Conservation (phyloP, 306 rosid genomes). For the Castanea mollissima region DNA sequence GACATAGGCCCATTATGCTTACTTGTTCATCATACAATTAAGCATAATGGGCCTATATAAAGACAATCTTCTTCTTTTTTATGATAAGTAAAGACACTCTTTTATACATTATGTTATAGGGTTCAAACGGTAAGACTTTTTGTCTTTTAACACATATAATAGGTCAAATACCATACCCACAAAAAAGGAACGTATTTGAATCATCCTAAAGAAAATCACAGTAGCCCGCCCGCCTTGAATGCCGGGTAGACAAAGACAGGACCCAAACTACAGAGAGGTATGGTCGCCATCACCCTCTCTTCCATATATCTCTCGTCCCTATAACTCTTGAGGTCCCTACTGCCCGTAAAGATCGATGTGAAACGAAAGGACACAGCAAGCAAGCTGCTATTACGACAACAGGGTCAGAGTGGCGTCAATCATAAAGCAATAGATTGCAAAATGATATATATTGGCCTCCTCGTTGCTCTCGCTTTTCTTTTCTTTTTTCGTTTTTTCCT, state of each 20-base stretch:
- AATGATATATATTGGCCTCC: slow-evolving; percentile 56
- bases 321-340: neutral
- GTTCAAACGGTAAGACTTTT: too few species aligned
- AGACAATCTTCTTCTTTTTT: too few species aligned
- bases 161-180: too few species aligned
- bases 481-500: neutral
- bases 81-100: too few species aligned
- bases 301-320: too few species aligned
- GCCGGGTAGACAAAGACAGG: slow-evolving; percentile 65
- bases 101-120: too few species aligned
- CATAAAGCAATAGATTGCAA: slow-evolving; percentile 64
- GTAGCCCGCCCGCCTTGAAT: slow-evolving; percentile 66
- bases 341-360: slow-evolving; percentile 35
- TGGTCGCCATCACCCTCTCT: slow-evolving; percentile 36
- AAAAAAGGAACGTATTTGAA: too few species aligned
- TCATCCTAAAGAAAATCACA: neutral
- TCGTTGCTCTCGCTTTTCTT: slow-evolving; percentile 2
- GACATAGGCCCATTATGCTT: too few species aligned
- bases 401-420: slow-evolving; percentile 59
- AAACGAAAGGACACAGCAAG: slow-evolving; percentile 37
- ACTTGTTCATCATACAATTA: too few species aligned
- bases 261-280: slow-evolving; percentile 21
- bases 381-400: slow-evolving; percentile 35
- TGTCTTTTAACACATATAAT: too few species aligned
- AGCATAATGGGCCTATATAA: too few species aligned